These are phyloP conservation scores for Panicum hallii DNA, from an alignment of 202 grass and related monocot genomes.

Conservation along the genomic window DNA sequence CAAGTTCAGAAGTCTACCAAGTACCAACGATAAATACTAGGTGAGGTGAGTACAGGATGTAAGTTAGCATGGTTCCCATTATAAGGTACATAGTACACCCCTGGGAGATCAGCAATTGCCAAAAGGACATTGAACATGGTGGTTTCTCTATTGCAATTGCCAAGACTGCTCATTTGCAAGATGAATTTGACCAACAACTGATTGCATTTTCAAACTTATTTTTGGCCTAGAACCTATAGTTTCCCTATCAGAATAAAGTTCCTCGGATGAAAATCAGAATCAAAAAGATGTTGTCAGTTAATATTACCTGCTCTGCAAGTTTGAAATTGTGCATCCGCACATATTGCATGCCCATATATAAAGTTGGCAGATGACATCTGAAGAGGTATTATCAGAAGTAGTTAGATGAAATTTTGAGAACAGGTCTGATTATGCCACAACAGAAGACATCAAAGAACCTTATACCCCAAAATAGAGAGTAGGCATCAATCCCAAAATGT, in stretches of 20 bases:
- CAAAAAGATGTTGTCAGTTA: constrained; percentile 1
- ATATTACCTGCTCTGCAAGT: constrained; percentile 90
- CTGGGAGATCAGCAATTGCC: constrained; percentile 30
- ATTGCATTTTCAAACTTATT: constrained; percentile 11
- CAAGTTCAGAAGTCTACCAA: not conserved
- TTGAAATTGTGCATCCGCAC: constrained; percentile 91
- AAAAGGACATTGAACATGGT: constrained; percentile 23
- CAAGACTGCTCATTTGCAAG: constrained; percentile 15
- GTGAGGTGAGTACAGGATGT: not conserved
- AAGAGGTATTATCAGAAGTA: constrained; percentile 35
- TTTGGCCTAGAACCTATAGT: constrained; percentile 13
- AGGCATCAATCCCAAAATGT: not conserved
- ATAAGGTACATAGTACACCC: constrained; percentile 8
- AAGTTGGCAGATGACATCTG: constrained; percentile 96
- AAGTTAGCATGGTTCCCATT: not conserved
- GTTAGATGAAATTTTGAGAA: constrained; percentile 31
- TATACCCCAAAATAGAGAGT: constrained; percentile 20
- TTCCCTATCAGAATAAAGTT: constrained; percentile 25
- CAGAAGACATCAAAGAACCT: constrained; percentile 4
- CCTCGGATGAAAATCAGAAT: constrained; percentile 4
- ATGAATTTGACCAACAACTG: constrained; percentile 12
- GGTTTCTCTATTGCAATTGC: constrained; percentile 6
- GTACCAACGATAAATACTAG: constrained; percentile 11
- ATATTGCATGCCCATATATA: constrained; percentile 99
- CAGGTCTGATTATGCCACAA: constrained; percentile 2